Evolutionary conservation across 2,329 filamentous ascomycete species (phyloP), one percentile per base, ranked within the genome.

Genomic region (Eurotiales sp.): DNA sequence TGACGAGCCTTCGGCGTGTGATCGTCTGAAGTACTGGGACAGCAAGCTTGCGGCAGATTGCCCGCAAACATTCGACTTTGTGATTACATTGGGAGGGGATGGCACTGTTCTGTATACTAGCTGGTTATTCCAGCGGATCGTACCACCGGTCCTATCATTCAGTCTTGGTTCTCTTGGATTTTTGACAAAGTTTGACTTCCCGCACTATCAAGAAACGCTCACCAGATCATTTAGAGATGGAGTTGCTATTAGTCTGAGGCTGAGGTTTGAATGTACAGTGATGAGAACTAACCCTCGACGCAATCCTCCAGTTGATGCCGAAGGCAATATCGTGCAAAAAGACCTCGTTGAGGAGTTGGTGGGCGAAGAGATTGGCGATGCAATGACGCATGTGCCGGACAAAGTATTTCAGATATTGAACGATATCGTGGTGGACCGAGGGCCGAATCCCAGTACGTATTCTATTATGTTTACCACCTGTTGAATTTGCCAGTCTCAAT

Each of bases 31-130:
- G 52, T 95, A 86, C 69, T 99, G 93, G 93, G 85, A 86, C 40
- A 83, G 87, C 54, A 78, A 85, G 50, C 84, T 96, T 64, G 95
- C 90, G 60, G 79, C 80, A 43, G 78, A 83, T 36, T 80, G 85
- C 53, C 92, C 92, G 3, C 90, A 96, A 61, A 86, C 83, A 0
- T 96, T 97, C 65, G 93, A 99, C 70, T 95, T 99, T 63, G 85
- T 95, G 46, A 83, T 99, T 42, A 95, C 92, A 0, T 80, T 96
- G 3, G 91, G 90, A 44, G 93, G 93, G 11, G 93, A 99, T 65
- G 93, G 93, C n/a, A 99, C 93, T 0, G 92, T 99, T 6, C 76
- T 99, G 10, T 97, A 96, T 65, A 88, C 92, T 3, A 95, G 90
- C 64, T 97, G 92, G 91, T 77, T 99, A 1, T 99, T 99, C 67